A percentile compares a stretch with the other conserved stretches of the same genome.
Evolutionary conservation across 2,329 filamentous ascomycete genomes (phyloP).

Genomic region (Nemania sp.): DNA sequence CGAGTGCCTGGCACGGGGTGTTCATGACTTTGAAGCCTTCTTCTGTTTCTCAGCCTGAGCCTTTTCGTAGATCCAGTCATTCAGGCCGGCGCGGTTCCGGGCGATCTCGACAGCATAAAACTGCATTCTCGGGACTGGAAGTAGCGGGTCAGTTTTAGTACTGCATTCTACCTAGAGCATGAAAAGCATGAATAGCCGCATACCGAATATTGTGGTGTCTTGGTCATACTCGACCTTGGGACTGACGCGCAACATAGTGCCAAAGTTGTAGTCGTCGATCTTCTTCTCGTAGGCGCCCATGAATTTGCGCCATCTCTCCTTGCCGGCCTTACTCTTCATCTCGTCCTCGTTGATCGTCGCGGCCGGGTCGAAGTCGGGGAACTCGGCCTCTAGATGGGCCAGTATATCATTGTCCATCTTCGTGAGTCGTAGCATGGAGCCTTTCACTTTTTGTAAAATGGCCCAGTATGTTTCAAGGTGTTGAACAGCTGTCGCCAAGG

Average conservation of each 20-base stretch:
- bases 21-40: background rate
- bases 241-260: constrained; percentile 83
- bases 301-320: constrained; percentile 93
- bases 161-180: too few relatives aligned
- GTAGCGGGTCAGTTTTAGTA: too few relatives aligned
- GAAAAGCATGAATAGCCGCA: background rate
- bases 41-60: constrained; percentile 62
- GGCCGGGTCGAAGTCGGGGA: constrained; percentile 88
- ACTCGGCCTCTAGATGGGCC: constrained; percentile 82
- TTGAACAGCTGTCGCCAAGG: constrained; percentile 68
- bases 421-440: constrained; percentile 86
- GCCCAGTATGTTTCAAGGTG: constrained; percentile 98
- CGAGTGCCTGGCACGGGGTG: background rate
- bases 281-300: constrained; percentile 92
- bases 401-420: constrained; percentile 95
- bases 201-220: constrained; percentile 90
- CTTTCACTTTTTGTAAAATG: constrained; percentile 87
- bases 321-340: constrained; percentile 97
- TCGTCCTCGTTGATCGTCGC: constrained; percentile 83
- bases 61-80: constrained; percentile 96
- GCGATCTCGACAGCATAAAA: constrained; percentile 80
- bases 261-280: constrained; percentile 97
- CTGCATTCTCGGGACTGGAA: constrained; percentile 65
- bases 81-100: constrained; percentile 84
- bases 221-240: constrained; percentile 83